phyloP scores from a whole-genome alignment of 306 rosid species.

The Spatholobus suberectus region DNA sequence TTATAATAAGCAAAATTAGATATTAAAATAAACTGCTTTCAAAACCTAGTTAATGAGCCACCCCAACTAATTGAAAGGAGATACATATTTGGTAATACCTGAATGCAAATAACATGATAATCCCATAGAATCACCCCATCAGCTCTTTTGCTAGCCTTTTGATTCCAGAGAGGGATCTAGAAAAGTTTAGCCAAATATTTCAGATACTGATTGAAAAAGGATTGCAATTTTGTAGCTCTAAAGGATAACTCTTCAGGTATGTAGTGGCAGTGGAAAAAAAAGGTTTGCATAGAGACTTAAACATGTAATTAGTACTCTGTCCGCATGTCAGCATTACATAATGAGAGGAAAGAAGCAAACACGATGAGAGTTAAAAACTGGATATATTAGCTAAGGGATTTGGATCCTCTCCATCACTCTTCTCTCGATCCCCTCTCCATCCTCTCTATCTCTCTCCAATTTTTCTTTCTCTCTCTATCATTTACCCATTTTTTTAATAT shows the following conservation, averaged over 20 bases:
- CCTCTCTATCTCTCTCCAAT: too few species aligned
- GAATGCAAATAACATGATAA: conserved; percentile 85
- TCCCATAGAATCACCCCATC: conserved; percentile 91
- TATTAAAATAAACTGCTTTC: not conserved
- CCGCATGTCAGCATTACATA: not conserved
- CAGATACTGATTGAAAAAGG: conserved; percentile 19
- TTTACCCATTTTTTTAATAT: too few species aligned
- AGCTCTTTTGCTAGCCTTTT: conserved; percentile 77
- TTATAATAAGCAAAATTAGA: conserved; percentile 24
- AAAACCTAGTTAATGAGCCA: not conserved
- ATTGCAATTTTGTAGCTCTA: not conserved
- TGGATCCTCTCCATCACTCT: too few species aligned
- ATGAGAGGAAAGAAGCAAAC: conserved; percentile 5
- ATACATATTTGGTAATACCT: conserved; percentile 53
- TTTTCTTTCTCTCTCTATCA: too few species aligned
- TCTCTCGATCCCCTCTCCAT: too few species aligned
- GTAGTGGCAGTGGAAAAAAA: not conserved
- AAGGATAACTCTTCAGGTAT: not conserved
- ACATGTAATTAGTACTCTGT: conserved; percentile 12
- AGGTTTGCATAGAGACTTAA: not conserved
- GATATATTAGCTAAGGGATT: not conserved
- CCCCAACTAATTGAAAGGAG: conserved; percentile 26
- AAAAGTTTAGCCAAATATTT: conserved; percentile 26
- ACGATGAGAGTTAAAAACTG: not conserved
- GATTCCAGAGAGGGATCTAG: conserved; percentile 85